Percentiles rank a stretch among this genome's conserved stretches.
phyloP scores from a whole-genome alignment of 2,329 filamentous ascomycete genomes.

The Curvularia verruculosa region DNA sequence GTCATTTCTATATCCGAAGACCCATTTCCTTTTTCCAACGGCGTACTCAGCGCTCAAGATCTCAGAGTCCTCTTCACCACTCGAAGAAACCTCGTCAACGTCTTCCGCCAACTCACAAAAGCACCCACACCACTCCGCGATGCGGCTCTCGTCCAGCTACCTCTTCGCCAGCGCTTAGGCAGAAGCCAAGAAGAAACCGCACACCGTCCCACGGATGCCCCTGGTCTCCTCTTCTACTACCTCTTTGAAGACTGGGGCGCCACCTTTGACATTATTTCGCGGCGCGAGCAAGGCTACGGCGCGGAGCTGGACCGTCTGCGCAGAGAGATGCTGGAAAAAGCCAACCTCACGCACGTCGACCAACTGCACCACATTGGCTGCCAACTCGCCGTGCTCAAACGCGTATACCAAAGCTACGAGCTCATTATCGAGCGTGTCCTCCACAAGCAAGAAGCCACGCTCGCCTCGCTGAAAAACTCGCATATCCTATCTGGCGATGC shows the following conservation, averaged over 20 bases:
- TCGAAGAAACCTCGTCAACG: slow-evolving; percentile 64
- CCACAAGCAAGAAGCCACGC: slow-evolving; percentile 52
- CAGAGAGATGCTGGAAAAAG: slow-evolving; percentile 61
- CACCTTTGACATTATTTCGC: slow-evolving; percentile 62
- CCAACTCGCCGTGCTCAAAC: slow-evolving; percentile 65
- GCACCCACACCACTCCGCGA: slow-evolving; percentile 52
- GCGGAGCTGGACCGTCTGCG: slow-evolving; percentile 58
- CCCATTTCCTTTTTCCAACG: slow-evolving; percentile 51
- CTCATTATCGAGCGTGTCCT: slow-evolving; percentile 65
- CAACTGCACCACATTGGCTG: slow-evolving; percentile 65
- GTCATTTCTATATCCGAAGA: slow-evolving; percentile 73
- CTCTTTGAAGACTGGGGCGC: slow-evolving; percentile 70
- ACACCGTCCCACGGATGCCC: slow-evolving; percentile 59
- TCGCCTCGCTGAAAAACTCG: slow-evolving; percentile 54
- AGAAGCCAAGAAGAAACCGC: slow-evolving; percentile 54
- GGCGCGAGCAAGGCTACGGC: slow-evolving; percentile 55
- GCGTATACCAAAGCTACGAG: slow-evolving; percentile 66
- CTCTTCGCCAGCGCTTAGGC: slow-evolving; percentile 54
- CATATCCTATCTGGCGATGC: slow-evolving; percentile 46
- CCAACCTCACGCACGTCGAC: slow-evolving; percentile 55
- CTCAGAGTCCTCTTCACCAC: slow-evolving; percentile 58
- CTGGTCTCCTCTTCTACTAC: slow-evolving; percentile 69
- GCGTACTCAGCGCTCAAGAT: slow-evolving; percentile 49
- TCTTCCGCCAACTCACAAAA: slow-evolving; percentile 66
- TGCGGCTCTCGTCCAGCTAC: slow-evolving; percentile 52